Base-by-base conservation (phyloP, 2,329 filamentous ascomycete species). In the Epichloe hybrida region DNA sequence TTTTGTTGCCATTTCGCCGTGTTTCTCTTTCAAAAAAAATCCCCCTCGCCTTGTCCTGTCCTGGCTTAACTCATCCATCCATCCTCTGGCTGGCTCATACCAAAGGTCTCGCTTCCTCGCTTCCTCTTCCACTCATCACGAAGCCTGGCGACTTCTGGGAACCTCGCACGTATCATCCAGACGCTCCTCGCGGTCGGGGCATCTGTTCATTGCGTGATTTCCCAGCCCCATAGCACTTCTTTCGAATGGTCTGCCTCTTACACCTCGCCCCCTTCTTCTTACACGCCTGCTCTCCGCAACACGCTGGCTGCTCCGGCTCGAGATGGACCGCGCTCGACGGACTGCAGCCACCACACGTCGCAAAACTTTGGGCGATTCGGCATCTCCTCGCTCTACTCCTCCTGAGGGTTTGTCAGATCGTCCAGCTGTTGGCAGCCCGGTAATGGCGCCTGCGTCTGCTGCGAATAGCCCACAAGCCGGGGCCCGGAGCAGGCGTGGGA, bases 271-370 rank as follows among this genome's bases (percentile, higher is more conserved):
- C 46, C 48, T 53, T 39, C 49, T 48, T 41, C 56, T 51, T 53
- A 52, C 53, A 50, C 47, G 46, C 49, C 21, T 45, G 39, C 51
- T 46, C 53, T 52, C 53, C 37, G 55, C 58, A 52, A 41, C 49
- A 51, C 46, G 47, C 41, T 54, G 57, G 61, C 62, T 62, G 59
- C 52, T 57, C 54, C 54, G 58, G 61, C 59, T 60, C 59, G 51
- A 55, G 58, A 67, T 68, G 66, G 65, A 68, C 55, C 66, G 66
- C 61, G 61, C 63, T 61, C 65, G 66, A 58, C 64, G 65, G 50
- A 61, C 64, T 38, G 51, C 57, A 53, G 58, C 58, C 48, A 59
- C 58, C 46, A 57, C 58, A 53, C 65, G 65, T 56, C 66, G 65
- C 58, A 64, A 58, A 53, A 56, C 60, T 36, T 51, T 59, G 23